A percentile compares a stretch with the other conserved stretches of the same genome.
phyloP scores from a whole-genome alignment of 306 rosid genomes.

The Castanea sativa region DNA sequence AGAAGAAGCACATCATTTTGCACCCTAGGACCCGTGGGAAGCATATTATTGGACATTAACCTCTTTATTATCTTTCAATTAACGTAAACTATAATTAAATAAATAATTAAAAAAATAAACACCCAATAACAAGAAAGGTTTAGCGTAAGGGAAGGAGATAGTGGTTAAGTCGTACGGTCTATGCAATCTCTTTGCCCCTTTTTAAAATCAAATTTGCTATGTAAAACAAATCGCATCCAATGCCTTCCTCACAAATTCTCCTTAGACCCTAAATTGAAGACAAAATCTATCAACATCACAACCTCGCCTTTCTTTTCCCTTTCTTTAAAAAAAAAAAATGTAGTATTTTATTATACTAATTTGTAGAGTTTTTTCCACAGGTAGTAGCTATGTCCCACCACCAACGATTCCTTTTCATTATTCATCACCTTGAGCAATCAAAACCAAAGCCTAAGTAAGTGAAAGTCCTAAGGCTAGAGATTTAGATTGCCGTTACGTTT shows the following conservation, averaged over 20 bases:
- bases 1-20: background rate
- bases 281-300: conserved; percentile 26
- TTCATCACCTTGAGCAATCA: conserved; percentile 27
- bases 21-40: conserved; percentile 9
- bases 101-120: background rate
- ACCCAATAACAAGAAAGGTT: background rate
- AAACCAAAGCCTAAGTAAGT: conserved; percentile 5
- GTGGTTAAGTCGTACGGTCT: conserved; percentile 5
- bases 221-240: conserved; percentile 26
- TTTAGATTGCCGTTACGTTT: background rate
- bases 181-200: conserved; percentile 5
- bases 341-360: background rate
- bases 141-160: conserved; percentile 24
- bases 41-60: conserved; percentile 5
- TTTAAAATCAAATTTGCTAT: background rate
- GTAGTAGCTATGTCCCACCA: conserved; percentile 17
- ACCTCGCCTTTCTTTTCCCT: conserved; percentile 2
- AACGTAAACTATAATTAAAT: background rate
- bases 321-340: background rate
- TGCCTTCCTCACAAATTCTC: conserved; percentile 15
- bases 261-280: conserved; percentile 25
- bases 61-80: background rate
- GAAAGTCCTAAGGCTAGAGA: background rate
- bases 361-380: conserved; percentile 4
- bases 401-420: conserved; percentile 26